Base-by-base conservation (phyloP, 2,329 filamentous ascomycete genomes). In the Neofusicoccum ribis region DNA sequence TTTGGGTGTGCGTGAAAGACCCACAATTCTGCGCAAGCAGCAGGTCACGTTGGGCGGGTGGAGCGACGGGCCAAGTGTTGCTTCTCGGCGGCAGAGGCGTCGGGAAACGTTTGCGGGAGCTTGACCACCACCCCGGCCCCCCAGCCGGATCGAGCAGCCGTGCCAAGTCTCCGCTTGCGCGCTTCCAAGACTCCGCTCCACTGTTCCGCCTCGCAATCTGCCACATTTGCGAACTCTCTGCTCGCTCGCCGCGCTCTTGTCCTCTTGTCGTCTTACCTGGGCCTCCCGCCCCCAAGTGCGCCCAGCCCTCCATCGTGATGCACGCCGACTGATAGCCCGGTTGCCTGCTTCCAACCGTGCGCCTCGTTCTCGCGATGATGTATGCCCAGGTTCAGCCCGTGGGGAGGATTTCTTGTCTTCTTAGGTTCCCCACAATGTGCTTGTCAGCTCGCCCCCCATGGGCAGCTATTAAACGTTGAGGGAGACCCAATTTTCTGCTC, bases 371-470 rank as follows among this genome's bases (percentile, higher is more conserved):
- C 54, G 39, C 23, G 8, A 58, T 58, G 54, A 44, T 46, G 54
- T 58, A 27, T 46, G 52, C 52, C 52, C 37, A 58, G 52, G 5
- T 43, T 6, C 39, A 14, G 39, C 54, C 39, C 54, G 44, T 11
- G 39, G 54, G 9, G 54, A 58, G 39, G 39, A 58, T 58, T 58
- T 44, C 54, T 58, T 58, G 54, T 58, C 54, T 11, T 44, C 54
- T 58, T 58, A 43, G 37, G 23, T 34, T 58, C 54, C n/a, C 54
- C 54, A 44, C 54, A 44, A 12, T 12, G 27, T 9, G 12, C 14
- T 41, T n/a, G n/a, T 41, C 36, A 41, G 34, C 34, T 54, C 51
- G 17, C 15, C 23, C 52, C 20, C 52, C 37, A 9, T n/a, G 20
- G 37, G 17, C 37, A 41, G 15, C 20, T 58, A 58, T 58, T 58